Conservation (phyloP, 345 rosid species). For the Gossypium arboreum region DNA sequence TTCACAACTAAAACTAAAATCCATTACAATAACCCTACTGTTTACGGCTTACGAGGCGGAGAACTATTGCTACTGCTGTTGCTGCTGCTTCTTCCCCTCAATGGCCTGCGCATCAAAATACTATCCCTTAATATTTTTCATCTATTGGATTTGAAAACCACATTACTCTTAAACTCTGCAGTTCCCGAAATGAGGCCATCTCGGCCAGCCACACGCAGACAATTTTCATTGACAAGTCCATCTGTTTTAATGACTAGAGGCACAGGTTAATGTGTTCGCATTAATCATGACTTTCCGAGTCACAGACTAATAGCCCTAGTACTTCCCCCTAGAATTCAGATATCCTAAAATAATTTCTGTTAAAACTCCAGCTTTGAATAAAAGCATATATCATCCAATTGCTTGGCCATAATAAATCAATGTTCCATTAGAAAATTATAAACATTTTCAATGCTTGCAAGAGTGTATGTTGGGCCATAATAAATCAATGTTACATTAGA, state of each 20-base stretch:
- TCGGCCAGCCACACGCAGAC: not conserved
- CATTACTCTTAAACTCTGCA: not conserved
- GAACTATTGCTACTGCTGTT: constrained; percentile 80
- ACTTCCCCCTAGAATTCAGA: too few relatives aligned
- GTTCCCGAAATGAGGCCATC: not conserved
- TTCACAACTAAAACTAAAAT: not conserved
- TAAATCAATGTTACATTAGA: not conserved
- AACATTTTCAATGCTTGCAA: too few relatives aligned
- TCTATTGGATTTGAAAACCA: not conserved
- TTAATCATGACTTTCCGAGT: not conserved
- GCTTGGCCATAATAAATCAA: too few relatives aligned
- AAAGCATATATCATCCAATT: too few relatives aligned
- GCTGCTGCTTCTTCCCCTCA: constrained; percentile 78
- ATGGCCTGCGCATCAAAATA: constrained; percentile 47
- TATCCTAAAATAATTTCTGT: too few relatives aligned
- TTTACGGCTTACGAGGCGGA: constrained; percentile 42
- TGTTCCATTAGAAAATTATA: too few relatives aligned
- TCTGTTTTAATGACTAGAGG: not conserved
- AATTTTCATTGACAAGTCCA: not conserved
- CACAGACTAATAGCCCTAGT: not conserved
- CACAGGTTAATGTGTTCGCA: not conserved
- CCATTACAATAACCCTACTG: not conserved
- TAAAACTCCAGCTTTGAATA: too few relatives aligned
- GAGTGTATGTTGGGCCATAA: not conserved
- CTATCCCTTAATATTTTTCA: not conserved